Evolutionary conservation across 1,139 yeast genomes (phyloP).

Genomic region (Debaryomycetaceae sp.): DNA sequence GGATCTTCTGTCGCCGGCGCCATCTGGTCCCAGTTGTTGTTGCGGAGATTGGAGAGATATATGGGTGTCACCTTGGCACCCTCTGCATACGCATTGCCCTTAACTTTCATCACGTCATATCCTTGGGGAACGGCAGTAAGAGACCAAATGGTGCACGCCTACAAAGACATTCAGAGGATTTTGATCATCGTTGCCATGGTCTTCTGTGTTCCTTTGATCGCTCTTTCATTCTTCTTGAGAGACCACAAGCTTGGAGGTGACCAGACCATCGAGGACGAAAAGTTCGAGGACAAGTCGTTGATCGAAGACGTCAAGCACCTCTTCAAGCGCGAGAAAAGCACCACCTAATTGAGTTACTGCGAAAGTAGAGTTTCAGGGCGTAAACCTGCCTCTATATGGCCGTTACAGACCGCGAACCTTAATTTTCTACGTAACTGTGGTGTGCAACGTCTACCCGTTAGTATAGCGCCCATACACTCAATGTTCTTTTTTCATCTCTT

Average conservation of each 20-base stretch:
- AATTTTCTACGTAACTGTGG: no score
- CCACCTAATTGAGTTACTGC: no score
- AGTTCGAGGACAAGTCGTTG: background rate
- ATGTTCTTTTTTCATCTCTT: no score
- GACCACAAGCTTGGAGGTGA: conserved; percentile 38
- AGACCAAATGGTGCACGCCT: conserved; percentile 48
- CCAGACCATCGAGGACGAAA: background rate
- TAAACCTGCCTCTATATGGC: no score
- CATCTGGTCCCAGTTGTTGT: conserved; percentile 31
- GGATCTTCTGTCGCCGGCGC: conserved; percentile 36
- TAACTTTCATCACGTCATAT: conserved; percentile 43
- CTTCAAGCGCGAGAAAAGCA: background rate
- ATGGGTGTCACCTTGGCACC: conserved; percentile 26
- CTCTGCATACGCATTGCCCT: conserved; percentile 48
- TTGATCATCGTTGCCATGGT: conserved; percentile 53
- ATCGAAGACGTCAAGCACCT: background rate
- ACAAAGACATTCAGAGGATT: conserved; percentile 51
- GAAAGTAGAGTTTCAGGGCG: no score
- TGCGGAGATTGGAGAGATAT: conserved; percentile 13
- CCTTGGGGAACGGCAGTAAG: conserved; percentile 58
- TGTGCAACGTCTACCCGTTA: no score
- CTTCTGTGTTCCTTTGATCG: conserved; percentile 47
- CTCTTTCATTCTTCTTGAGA: conserved; percentile 43
- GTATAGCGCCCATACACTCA: no score
- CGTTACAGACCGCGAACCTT: no score